A percentile compares a stretch with the other conserved stretches of the same genome.
Conservation (phyloP, 2,329 filamentous ascomycete species). For the Sphaerulina musiva region DNA sequence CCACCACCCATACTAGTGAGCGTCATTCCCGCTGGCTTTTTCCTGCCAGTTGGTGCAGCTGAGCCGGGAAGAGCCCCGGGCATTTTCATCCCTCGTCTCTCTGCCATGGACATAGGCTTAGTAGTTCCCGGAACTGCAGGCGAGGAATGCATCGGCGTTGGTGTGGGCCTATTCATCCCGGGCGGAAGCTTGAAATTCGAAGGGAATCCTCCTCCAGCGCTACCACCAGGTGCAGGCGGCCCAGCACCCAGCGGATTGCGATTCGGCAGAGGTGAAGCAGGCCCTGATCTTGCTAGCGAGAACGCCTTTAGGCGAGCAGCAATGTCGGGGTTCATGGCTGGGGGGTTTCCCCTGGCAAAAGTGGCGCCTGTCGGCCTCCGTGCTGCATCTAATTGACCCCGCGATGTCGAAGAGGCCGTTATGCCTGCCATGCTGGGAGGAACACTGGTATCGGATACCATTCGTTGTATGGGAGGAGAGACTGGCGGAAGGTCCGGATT, state of each 20-base stretch:
- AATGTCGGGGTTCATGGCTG: slow-evolving; percentile 51
- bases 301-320: slow-evolving; percentile 65
- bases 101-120: slow-evolving; percentile 55
- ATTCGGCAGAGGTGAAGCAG: slow-evolving; percentile 30
- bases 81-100: slow-evolving; percentile 60
- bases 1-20: slow-evolving; percentile 41
- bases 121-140: slow-evolving; percentile 42
- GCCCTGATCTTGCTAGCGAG: slow-evolving; percentile 57
- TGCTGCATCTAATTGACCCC: slow-evolving; percentile 67
- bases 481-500: slow-evolving; percentile 10
- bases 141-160: slow-evolving; percentile 43
- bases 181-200: slow-evolving; percentile 41
- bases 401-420: slow-evolving; percentile 75
- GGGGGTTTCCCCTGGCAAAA: slow-evolving; percentile 42
- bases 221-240: slow-evolving; percentile 16
- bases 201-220: slow-evolving; percentile 37
- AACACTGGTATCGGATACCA: slow-evolving; percentile 20
- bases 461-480: slow-evolving; percentile 14
- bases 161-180: slow-evolving; percentile 33
- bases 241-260: slow-evolving; percentile 15
- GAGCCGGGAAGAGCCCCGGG: slow-evolving; percentile 49
- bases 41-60: slow-evolving; percentile 26
- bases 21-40: slow-evolving; percentile 40
- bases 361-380: slow-evolving; percentile 46
- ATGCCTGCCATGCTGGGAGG: slow-evolving; percentile 50